Percentiles rank a stretch among this genome's conserved stretches.
Evolutionary conservation across 768 basidiomycete species (phyloP).

Genomic region (Postia placenta): DNA sequence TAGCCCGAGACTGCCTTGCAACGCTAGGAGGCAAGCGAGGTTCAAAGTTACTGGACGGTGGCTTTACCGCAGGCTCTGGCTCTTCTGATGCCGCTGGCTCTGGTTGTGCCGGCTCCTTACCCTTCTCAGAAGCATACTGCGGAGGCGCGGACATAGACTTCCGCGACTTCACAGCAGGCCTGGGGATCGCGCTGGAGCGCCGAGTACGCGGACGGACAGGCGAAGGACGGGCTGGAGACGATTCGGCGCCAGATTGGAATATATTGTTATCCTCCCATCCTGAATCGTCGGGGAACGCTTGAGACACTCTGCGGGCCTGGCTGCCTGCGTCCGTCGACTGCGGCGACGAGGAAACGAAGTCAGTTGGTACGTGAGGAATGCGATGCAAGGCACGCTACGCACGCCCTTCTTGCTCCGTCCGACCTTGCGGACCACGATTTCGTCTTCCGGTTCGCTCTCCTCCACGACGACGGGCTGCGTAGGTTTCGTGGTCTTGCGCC

Average conservation of each 20-base stretch:
- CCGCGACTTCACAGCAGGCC: conserved; percentile 42
- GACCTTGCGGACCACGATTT: conserved; percentile 52
- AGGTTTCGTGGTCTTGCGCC: conserved; percentile 25
- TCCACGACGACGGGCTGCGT: conserved; percentile 47
- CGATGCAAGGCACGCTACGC: conserved; percentile 9
- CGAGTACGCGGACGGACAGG: conserved; percentile 34
- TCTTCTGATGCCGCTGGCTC: conserved; percentile 6
- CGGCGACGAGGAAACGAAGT: conserved; percentile 1
- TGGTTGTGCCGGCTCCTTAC: conserved; percentile 4
- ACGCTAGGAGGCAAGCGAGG: conserved; percentile 41
- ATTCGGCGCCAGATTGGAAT: conserved; percentile 86
- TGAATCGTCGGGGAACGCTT: conserved; percentile 37
- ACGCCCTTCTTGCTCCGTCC: conserved; percentile 57
- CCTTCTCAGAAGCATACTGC: conserved; percentile 15
- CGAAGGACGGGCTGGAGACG: conserved; percentile 65
- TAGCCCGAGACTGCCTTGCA: conserved; percentile 22
- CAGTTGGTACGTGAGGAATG: conserved; percentile 5
- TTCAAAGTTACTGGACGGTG: conserved; percentile 52
- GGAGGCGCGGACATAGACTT: conserved; percentile 61
- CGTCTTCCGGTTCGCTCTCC: conserved; percentile 76
- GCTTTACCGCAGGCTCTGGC: conserved; percentile 20
- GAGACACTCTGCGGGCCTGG: conserved; percentile 51
- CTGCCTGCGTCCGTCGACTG: conserved; percentile 44
- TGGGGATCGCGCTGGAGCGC: conserved; percentile 36
- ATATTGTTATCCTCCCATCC: conserved; percentile 91